A percentile compares a stretch with the other conserved stretches of the same genome.
These are phyloP conservation scores for Penicillium soppii DNA, from an alignment of 495 filamentous ascomycete genomes.

Conservation along the genomic window DNA sequence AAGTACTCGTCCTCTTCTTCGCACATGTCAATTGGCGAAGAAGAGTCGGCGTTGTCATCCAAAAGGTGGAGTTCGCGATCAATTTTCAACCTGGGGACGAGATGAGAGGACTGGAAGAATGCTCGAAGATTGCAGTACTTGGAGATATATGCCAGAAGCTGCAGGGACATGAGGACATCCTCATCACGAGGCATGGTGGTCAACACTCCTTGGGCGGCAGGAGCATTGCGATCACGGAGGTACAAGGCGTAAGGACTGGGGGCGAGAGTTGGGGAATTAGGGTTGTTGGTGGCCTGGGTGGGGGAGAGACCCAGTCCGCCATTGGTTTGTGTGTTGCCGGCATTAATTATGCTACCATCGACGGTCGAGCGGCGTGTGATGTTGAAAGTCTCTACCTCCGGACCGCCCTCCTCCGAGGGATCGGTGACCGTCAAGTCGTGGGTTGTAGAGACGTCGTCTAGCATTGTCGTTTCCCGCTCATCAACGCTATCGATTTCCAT, in stretches of 20 bases:
- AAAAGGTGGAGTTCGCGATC: constrained; percentile 77
- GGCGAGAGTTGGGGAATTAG: constrained; percentile 69
- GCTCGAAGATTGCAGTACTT: constrained; percentile 96
- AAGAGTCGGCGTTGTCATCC: constrained; percentile 59
- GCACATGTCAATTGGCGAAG: constrained; percentile 45
- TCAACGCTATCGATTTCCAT: constrained; percentile 82
- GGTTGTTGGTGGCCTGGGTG: constrained; percentile 65
- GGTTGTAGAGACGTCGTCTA: constrained; percentile 71
- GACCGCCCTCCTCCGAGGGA: constrained; percentile 65
- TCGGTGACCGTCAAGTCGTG: constrained; percentile 75
- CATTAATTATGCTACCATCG: constrained; percentile 83
- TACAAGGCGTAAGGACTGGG: constrained; percentile 72
- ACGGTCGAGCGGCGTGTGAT: constrained; percentile 88
- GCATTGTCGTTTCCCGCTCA: constrained; percentile 62
- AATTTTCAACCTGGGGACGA: constrained; percentile 90
- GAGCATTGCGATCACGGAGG: constrained; percentile 66
- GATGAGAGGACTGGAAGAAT: constrained; percentile 92
- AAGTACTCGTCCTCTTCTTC: constrained; percentile 87
- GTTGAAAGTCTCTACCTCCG: constrained; percentile 88
- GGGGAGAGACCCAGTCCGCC: constrained; percentile 74
- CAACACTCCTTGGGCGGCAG: constrained; percentile 64
- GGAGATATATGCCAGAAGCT: constrained; percentile 94
- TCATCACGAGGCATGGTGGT: constrained; percentile 93
- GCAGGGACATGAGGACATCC: constrained; percentile 97
- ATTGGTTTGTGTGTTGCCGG: constrained; percentile 53